Conservation (phyloP, 192 early-diverging fungal genomes). For the Umbelopsis sp. region DNA sequence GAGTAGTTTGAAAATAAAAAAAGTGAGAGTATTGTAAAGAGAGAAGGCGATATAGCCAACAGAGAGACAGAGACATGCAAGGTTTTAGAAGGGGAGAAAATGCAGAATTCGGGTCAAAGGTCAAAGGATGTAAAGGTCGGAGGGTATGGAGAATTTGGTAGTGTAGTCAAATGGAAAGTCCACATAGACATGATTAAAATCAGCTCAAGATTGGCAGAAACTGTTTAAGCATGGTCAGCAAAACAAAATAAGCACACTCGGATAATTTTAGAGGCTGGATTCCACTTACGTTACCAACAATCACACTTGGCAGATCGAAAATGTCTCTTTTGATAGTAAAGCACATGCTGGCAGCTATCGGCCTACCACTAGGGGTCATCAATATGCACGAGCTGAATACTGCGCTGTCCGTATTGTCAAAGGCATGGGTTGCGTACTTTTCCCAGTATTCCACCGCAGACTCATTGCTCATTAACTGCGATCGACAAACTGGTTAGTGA, state of each 20-base stretch:
- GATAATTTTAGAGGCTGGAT: too few relatives aligned
- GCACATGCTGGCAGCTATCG: constrained; percentile 91
- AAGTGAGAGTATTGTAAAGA: too few relatives aligned
- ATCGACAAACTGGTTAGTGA: not conserved
- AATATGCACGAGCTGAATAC: constrained; percentile 90
- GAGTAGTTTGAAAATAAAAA: too few relatives aligned
- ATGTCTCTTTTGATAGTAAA: constrained; percentile 97
- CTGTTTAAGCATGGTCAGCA: not conserved
- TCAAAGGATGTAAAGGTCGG: not conserved
- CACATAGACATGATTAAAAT: constrained; percentile 3
- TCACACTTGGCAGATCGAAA: constrained; percentile 91
- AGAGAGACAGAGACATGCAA: too few relatives aligned
- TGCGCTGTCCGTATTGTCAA: constrained; percentile 89
- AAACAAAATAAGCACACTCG: too few relatives aligned
- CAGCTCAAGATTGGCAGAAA: constrained; percentile 17
- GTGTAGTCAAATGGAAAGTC: not conserved
- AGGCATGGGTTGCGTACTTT: constrained; percentile 88
- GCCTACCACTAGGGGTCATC: constrained; percentile 66
- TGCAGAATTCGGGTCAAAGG: too few relatives aligned
- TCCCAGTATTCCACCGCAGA: constrained; percentile 97
- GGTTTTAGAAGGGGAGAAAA: too few relatives aligned
- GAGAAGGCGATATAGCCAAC: too few relatives aligned
- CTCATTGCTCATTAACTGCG: constrained; percentile 88
- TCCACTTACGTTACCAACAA: constrained; percentile 70
- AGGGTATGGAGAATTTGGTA: constrained; percentile 7